Evolutionary conservation across 495 filamentous ascomycete genomes (phyloP).

Genomic region (Penicillium manginii): DNA sequence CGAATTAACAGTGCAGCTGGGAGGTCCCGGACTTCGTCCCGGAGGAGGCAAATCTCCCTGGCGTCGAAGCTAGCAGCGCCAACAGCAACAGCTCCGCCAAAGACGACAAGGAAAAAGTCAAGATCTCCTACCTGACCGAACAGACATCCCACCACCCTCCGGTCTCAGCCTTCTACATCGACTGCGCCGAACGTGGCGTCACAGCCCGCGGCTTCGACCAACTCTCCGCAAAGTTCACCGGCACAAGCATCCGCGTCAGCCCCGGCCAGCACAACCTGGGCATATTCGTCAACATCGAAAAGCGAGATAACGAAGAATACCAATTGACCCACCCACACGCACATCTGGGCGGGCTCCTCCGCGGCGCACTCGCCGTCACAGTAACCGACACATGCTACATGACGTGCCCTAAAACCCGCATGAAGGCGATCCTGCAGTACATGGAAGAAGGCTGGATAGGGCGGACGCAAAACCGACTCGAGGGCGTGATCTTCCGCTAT

Average conservation of each 20-base stretch:
- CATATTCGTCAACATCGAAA: constrained; percentile 87
- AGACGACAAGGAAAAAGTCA: constrained; percentile 58
- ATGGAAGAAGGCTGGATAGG: constrained; percentile 94
- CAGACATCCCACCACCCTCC: constrained; percentile 99
- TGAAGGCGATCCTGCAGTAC: constrained; percentile 91
- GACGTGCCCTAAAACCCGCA: constrained; percentile 81
- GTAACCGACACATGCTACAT: constrained; percentile 88
- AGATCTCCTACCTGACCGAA: constrained; percentile 91
- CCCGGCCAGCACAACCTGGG: constrained; percentile 93
- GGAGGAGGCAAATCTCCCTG: constrained; percentile 44
- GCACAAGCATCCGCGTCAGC: constrained; percentile 87
- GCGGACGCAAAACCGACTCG: constrained; percentile 85
- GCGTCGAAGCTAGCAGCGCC: constrained; percentile 39
- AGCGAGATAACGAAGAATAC: constrained; percentile 84
- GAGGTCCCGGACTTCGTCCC: constrained; percentile 73
- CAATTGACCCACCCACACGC: constrained; percentile 92
- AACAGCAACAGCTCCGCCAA: constrained; percentile 44
- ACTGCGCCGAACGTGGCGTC: constrained; percentile 89
- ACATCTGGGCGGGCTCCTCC: constrained; percentile 85
- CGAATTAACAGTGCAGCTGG: constrained; percentile 77
- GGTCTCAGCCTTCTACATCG: constrained; percentile 93
- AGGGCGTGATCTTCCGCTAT: constrained; percentile 89
- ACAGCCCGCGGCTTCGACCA: constrained; percentile 92
- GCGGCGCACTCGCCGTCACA: constrained; percentile 80
- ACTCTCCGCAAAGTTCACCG: constrained; percentile 95